A percentile compares a stretch with the other conserved stretches of the same genome.
These are phyloP conservation scores for Saturnispora dispora DNA, from an alignment of 805 yeast genomes.

Conservation along the genomic window DNA sequence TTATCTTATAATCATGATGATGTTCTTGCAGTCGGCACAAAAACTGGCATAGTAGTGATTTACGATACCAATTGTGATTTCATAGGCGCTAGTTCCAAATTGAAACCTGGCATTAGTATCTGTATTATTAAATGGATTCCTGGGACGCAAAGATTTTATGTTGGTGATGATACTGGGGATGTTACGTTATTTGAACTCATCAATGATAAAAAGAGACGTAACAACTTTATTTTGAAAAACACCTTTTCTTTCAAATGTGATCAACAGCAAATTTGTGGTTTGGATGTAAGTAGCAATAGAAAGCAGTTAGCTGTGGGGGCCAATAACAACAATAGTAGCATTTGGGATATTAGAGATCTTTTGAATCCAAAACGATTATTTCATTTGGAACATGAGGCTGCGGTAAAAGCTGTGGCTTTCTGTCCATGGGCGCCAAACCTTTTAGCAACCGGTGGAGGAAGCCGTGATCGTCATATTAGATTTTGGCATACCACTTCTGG, in stretches of 20 bases:
- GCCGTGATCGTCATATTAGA: slow-evolving; percentile 65
- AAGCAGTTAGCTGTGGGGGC: slow-evolving; percentile 70
- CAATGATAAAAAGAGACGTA: not conserved
- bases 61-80: slow-evolving; percentile 24
- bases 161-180: slow-evolving; percentile 61
- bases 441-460: slow-evolving; percentile 88
- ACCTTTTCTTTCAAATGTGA: slow-evolving; percentile 35
- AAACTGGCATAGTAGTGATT: slow-evolving; percentile 40
- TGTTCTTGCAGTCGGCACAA: slow-evolving; percentile 47
- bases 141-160: slow-evolving; percentile 34
- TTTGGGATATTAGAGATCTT: slow-evolving; percentile 56
- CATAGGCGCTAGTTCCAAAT: slow-evolving; percentile 15
- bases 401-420: slow-evolving; percentile 81
- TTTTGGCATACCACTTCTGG: slow-evolving; percentile 87
- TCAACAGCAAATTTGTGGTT: slow-evolving; percentile 56
- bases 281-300: slow-evolving; percentile 47
- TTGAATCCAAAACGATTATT: slow-evolving; percentile 36
- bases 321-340: slow-evolving; percentile 69
- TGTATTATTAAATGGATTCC: slow-evolving; percentile 58
- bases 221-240: slow-evolving; percentile 11
- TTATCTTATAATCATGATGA: slow-evolving; percentile 46
- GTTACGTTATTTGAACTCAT: slow-evolving; percentile 35
- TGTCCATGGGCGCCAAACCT: slow-evolving; percentile 85
- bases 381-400: slow-evolving; percentile 63
- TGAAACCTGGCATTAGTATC: slow-evolving; percentile 33